Conservation (phyloP, 1,284 basidiomycete species). For the Fomitopsis schrenkii region DNA sequence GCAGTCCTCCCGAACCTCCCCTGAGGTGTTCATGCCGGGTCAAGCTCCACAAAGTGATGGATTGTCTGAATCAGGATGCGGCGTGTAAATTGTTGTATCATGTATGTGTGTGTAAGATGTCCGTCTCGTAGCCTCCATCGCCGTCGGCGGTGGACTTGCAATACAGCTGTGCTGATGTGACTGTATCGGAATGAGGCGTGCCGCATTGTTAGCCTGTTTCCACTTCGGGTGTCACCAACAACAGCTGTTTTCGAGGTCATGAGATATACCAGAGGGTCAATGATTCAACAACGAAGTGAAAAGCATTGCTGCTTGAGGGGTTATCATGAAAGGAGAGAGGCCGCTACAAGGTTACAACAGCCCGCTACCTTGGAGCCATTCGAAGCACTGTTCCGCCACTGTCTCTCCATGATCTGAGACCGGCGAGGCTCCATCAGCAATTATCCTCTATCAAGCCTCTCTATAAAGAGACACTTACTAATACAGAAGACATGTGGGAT, state of each 20-base stretch:
- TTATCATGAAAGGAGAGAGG: too few relatives aligned
- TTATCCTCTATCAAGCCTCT: background rate
- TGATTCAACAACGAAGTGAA: too few relatives aligned
- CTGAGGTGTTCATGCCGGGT: background rate
- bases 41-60: background rate
- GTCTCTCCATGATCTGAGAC: constrained; percentile 45
- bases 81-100: background rate
- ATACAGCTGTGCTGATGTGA: background rate
- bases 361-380: constrained; percentile 36
- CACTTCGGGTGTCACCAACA: too few relatives aligned
- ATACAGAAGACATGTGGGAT: constrained; percentile 67
- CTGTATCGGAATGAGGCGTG: background rate
- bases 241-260: too few relatives aligned
- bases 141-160: background rate
- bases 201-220: too few relatives aligned
- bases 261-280: too few relatives aligned
- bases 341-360: background rate
- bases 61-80: background rate
- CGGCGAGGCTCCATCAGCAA: background rate
- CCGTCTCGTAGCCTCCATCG: background rate
- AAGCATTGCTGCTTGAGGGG: too few relatives aligned
- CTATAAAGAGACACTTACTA: constrained; percentile 33
- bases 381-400: constrained; percentile 42
- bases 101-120: background rate
- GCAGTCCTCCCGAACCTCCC: background rate